Evolutionary conservation across 805 yeast genomes (phyloP).

Genomic region (Zygoascus bituminiphila): DNA sequence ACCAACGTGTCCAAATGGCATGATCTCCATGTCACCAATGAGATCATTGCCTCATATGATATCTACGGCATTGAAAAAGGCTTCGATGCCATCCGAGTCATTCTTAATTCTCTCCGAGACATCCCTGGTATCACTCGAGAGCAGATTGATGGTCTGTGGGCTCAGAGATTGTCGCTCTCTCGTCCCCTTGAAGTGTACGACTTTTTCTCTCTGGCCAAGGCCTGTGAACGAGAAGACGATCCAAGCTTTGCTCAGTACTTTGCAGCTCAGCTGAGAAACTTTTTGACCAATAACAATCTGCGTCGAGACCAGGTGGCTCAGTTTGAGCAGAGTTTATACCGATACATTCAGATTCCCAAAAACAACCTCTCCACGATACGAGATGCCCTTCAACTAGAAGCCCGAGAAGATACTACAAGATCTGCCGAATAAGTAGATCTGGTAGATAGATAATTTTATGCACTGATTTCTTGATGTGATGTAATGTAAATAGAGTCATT

Average conservation of each 20-base stretch:
- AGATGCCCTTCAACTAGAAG: neutral
- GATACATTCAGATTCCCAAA: neutral
- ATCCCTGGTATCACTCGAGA: constrained; percentile 41
- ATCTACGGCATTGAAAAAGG: constrained; percentile 51
- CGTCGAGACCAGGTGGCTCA: neutral
- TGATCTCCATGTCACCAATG: constrained; percentile 55
- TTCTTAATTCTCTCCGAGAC: constrained; percentile 63
- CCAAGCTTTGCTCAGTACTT: constrained; percentile 7
- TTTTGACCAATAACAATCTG: neutral
- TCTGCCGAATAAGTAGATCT: neutral
- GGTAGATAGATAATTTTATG: too few species aligned
- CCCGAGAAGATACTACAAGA: neutral
- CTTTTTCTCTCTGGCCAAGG: constrained; percentile 16
- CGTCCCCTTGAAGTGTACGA: constrained; percentile 14
- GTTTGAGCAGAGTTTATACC: neutral
- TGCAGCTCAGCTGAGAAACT: neutral
- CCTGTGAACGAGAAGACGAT: constrained; percentile 11
- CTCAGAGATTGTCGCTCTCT: constrained; percentile 16
- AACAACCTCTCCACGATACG: constrained; percentile 1
- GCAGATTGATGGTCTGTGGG: constrained; percentile 53
- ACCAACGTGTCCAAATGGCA: constrained; percentile 62
- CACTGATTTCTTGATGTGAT: too few species aligned
- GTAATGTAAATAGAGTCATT: neutral
- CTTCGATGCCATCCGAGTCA: constrained; percentile 63
- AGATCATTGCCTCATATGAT: constrained; percentile 51